A percentile compares a stretch with the other conserved stretches of the same genome.
Evolutionary conservation across 139 green algal genomes (phyloP).

Genomic region (Chlamydomonas schloesseri): DNA sequence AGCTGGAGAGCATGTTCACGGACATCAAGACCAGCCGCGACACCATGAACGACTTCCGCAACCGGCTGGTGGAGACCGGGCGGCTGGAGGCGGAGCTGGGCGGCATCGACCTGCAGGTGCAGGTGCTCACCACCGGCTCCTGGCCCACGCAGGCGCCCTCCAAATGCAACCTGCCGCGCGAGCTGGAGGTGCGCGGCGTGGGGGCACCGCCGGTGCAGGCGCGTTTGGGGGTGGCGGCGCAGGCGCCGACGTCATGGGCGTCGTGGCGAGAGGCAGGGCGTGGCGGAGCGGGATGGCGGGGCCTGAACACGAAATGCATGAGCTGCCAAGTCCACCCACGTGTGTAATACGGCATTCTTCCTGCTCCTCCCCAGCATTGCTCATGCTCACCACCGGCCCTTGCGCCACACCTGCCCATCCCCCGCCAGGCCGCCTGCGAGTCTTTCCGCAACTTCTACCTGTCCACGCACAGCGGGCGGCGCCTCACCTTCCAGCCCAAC

Average conservation of each 20-base stretch:
- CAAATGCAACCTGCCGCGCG: conserved; percentile 87
- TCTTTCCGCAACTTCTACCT: conserved; percentile 93
- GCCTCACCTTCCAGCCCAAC: conserved; percentile 95
- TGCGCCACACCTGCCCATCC: neutral
- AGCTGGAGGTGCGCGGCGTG: conserved; percentile 73
- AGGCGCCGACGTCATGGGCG: no score
- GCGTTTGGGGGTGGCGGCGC: no score
- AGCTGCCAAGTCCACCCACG: no score
- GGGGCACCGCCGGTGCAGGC: no score
- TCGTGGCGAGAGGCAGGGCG: no score
- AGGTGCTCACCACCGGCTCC: conserved; percentile 96
- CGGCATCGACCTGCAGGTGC: conserved; percentile 85
- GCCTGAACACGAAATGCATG: no score
- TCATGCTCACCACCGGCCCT: no score
- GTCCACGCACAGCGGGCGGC: conserved; percentile 74
- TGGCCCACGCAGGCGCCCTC: conserved; percentile 85
- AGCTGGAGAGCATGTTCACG: conserved; percentile 99
- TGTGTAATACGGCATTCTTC: no score
- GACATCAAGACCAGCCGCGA: conserved; percentile 96
- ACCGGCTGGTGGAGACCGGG: conserved; percentile 45
- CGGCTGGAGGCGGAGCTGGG: conserved; percentile 50
- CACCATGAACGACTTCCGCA: conserved; percentile 88
- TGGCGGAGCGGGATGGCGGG: no score
- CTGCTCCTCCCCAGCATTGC: no score
- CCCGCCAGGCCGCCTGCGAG: conserved; percentile 48